These are phyloP conservation scores for Sarocladium strictum DNA, from an alignment of 2,329 filamentous ascomycete species.

Conservation along the genomic window DNA sequence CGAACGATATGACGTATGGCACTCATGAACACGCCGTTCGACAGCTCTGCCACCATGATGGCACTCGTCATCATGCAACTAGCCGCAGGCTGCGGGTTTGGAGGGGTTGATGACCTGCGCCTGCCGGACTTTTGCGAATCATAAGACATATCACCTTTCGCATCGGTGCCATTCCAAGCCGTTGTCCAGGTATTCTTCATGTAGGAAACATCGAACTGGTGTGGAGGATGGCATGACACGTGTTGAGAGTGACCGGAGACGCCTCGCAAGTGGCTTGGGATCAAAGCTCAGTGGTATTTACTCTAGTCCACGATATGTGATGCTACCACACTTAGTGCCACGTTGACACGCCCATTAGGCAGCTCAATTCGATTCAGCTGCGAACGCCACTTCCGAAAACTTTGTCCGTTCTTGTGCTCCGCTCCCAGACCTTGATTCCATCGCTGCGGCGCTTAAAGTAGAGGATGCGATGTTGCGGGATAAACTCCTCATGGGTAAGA, in stretches of 20 bases:
- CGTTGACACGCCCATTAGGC: background rate
- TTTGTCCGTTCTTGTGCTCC: conserved; percentile 43
- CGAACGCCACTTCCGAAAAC: conserved; percentile 49
- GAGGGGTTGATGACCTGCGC: background rate
- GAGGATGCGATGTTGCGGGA: conserved; percentile 57
- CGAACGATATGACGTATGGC: background rate
- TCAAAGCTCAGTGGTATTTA: conserved; percentile 1
- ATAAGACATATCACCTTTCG: conserved; percentile 1
- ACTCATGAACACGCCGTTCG: background rate
- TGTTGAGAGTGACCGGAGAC: background rate
- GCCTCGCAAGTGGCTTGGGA: background rate
- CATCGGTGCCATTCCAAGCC: background rate
- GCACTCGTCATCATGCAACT: conserved; percentile 4
- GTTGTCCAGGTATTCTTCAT: too few species aligned
- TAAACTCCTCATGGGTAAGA: conserved; percentile 60
- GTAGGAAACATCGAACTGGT: background rate
- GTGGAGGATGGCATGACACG: conserved; percentile 4
- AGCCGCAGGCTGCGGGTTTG: background rate
- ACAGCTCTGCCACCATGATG: background rate
- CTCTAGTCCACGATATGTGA: background rate
- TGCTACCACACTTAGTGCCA: conserved; percentile 4
- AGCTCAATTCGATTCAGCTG: background rate
- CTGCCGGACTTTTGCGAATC: background rate
- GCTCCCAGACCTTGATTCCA: conserved; percentile 49
- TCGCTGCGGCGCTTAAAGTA: conserved; percentile 53